Evolutionary conservation across 2,329 filamentous ascomycete species (phyloP).

Genomic region (Diaporthe aspalathi): DNA sequence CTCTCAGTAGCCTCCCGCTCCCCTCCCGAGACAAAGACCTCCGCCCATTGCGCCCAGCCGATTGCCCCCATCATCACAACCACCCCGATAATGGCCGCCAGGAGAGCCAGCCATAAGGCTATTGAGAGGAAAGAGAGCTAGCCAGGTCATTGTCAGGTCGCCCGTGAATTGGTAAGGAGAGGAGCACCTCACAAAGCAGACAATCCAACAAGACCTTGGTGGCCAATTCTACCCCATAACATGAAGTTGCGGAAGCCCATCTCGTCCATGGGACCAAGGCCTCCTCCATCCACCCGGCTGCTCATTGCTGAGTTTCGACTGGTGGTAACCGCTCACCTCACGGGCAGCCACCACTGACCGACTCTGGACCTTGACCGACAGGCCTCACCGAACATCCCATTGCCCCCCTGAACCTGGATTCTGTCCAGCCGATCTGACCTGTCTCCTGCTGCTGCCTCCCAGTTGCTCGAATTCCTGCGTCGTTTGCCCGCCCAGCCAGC

Average conservation of each 20-base stretch:
- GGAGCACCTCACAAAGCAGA: slow-evolving; percentile 46
- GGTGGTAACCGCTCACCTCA: slow-evolving; percentile 30
- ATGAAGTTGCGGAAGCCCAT: slow-evolving; percentile 35
- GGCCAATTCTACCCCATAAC: slow-evolving; percentile 40
- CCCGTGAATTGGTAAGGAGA: slow-evolving; percentile 38
- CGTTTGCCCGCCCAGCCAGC: slow-evolving; percentile 36
- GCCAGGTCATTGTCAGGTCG: slow-evolving; percentile 42
- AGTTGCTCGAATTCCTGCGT: slow-evolving; percentile 7
- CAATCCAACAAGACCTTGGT: slow-evolving; percentile 45
- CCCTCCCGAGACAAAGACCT: slow-evolving; percentile 55
- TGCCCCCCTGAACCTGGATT: slow-evolving; percentile 29
- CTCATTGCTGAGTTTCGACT: slow-evolving; percentile 34
- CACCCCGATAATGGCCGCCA: slow-evolving; percentile 40
- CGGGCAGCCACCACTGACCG: slow-evolving; percentile 34
- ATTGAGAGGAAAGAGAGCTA: slow-evolving; percentile 41
- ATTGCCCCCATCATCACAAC: slow-evolving; percentile 31
- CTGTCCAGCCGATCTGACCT: slow-evolving; percentile 31
- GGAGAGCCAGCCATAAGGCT: slow-evolving; percentile 40
- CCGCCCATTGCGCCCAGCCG: slow-evolving; percentile 30
- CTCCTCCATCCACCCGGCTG: slow-evolving; percentile 19
- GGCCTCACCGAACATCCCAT: slow-evolving; percentile 27
- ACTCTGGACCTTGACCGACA: slow-evolving; percentile 28
- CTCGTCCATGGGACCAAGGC: slow-evolving; percentile 34
- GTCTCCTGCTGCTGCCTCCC: slow-evolving; percentile 32
- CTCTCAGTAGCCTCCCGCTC: slow-evolving; percentile 55